Conservation (phyloP, 2,329 filamentous ascomycete genomes). For the Colletotrichum falcatum region DNA sequence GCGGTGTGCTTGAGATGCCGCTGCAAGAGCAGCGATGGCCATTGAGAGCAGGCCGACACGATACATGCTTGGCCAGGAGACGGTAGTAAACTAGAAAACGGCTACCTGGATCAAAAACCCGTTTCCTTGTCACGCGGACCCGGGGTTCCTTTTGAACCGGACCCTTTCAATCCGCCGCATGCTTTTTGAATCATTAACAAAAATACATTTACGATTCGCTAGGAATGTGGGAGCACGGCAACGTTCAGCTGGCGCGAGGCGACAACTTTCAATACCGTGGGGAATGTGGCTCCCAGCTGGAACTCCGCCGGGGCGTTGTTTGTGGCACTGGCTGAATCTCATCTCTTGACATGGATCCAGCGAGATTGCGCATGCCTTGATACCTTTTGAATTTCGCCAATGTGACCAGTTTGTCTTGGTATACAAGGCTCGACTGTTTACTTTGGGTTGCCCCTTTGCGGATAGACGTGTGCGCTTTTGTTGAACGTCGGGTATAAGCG, state of each 20-base stretch:
- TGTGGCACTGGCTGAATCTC: not conserved
- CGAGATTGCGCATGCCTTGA: not conserved
- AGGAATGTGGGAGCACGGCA: not conserved
- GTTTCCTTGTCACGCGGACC: not conserved
- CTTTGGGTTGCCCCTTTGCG: no score
- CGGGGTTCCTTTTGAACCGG: not conserved
- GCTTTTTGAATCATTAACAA: not conserved
- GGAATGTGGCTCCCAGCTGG: constrained; percentile 1
- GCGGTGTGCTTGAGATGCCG: not conserved
- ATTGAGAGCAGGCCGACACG: not conserved
- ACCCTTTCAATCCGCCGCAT: no score
- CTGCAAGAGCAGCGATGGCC: not conserved
- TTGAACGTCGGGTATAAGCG: no score
- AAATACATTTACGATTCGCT: no score
- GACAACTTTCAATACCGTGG: not conserved
- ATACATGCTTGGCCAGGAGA: not conserved
- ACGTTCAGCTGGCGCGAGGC: not conserved
- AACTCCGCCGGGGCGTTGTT: not conserved
- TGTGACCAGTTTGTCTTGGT: no score
- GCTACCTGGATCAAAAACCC: no score
- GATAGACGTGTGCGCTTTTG: no score
- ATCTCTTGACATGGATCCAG: not conserved
- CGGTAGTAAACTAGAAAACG: not conserved
- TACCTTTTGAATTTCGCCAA: not conserved
- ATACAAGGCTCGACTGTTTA: not conserved